Evolutionary conservation across 1,284 basidiomycete species (phyloP).

Genomic region (Amylostereum chailletii): DNA sequence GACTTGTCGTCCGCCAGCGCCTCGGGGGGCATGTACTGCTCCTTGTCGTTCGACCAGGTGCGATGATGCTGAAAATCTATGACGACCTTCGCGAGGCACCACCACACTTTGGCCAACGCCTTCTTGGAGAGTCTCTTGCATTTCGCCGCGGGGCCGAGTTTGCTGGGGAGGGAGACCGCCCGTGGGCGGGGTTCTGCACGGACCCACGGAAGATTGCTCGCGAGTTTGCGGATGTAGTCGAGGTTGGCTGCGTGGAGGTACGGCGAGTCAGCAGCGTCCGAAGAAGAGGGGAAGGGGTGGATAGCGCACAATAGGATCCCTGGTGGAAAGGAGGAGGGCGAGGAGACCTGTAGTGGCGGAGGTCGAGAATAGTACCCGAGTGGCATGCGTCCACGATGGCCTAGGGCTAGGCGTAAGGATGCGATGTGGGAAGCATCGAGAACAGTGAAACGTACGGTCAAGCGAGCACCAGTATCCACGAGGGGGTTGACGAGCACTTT

Average conservation of each 20-base stretch:
- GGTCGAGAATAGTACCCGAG: constrained; percentile 3
- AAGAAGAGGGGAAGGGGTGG: neutral
- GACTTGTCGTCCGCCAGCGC: no score
- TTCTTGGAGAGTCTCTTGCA: no score
- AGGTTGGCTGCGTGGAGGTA: neutral
- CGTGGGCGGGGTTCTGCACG: no score
- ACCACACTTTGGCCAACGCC: no score
- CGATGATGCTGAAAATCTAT: no score
- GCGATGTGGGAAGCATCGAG: neutral
- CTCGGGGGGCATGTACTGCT: no score
- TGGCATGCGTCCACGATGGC: constrained; percentile 6
- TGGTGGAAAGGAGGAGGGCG: neutral
- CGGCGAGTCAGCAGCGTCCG: constrained; percentile 1
- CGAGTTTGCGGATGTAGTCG: no score
- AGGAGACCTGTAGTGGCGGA: constrained; percentile 3
- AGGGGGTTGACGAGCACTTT: constrained; percentile 2
- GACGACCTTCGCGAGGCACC: no score
- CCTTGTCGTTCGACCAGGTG: no score
- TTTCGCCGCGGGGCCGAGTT: no score
- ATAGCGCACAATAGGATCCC: neutral
- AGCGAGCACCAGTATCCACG: neutral
- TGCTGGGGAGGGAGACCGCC: no score
- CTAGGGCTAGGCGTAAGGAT: neutral
- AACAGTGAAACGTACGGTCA: neutral
- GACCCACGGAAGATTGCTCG: no score